These are phyloP conservation scores for Candida nanaspora DNA, from an alignment of 805 yeast species.

Conservation along the genomic window DNA sequence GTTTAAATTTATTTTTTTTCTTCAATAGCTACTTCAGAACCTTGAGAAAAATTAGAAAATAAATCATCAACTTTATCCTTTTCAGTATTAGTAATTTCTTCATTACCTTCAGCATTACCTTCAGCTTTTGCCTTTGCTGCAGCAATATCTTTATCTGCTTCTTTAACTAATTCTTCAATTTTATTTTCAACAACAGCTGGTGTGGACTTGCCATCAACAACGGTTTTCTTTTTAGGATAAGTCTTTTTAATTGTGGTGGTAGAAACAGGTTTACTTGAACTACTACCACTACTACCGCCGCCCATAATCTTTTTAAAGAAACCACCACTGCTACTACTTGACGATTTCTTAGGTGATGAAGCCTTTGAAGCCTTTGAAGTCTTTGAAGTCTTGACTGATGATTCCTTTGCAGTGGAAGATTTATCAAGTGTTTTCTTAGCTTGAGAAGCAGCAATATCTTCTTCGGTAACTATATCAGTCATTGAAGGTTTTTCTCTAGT, in stretches of 20 bases:
- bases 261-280: no score
- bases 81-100: not conserved
- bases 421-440: conserved; percentile 2
- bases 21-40: conserved; percentile 23
- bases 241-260: no score
- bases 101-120: conserved; percentile 4
- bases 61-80: conserved; percentile 17
- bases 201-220: not conserved
- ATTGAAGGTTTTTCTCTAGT: conserved; percentile 32
- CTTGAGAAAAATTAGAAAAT: conserved; percentile 40
- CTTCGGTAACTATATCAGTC: conserved; percentile 18
- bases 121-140: no score
- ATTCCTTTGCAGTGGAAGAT: conserved; percentile 2
- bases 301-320: not conserved
- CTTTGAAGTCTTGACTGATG: no score
- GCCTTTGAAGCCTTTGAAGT: conserved; percentile 5
- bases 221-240: conserved; percentile 9
- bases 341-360: conserved; percentile 3
- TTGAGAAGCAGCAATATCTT: conserved; percentile 5
- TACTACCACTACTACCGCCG: no score
- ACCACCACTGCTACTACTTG: no score
- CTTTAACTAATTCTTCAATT: conserved; percentile 2
- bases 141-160: conserved; percentile 2
- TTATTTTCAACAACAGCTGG: conserved; percentile 3
- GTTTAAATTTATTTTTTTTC: not conserved